These are phyloP conservation scores for Ogataea naganishii DNA, from an alignment of 805 yeast species.

Conservation along the genomic window DNA sequence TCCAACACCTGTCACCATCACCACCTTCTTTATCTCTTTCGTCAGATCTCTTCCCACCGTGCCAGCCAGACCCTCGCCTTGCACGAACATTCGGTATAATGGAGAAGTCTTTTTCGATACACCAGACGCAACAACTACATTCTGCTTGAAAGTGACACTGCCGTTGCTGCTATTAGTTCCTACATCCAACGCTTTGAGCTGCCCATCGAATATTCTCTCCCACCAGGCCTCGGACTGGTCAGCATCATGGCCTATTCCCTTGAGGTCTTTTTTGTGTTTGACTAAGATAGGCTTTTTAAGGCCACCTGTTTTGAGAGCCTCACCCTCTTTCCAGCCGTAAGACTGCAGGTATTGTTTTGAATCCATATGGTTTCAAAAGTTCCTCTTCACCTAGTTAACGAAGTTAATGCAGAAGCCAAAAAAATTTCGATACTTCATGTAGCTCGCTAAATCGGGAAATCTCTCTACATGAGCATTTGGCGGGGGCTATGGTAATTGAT, in stretches of 20 bases:
- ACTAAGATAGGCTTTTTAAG: constrained; percentile 79
- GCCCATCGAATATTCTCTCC: constrained; percentile 94
- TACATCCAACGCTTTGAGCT: constrained; percentile 69
- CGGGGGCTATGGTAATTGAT: too few relatives aligned
- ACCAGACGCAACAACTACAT: constrained; percentile 35
- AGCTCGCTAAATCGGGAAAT: too few relatives aligned
- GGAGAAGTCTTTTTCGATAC: constrained; percentile 55
- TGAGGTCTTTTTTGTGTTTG: constrained; percentile 81
- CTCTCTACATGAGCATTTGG: too few relatives aligned
- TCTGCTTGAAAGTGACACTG: constrained; percentile 46
- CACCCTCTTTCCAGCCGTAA: constrained; percentile 91
- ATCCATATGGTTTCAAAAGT: too few relatives aligned
- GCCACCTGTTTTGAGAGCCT: constrained; percentile 74
- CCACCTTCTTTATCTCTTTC: constrained; percentile 8
- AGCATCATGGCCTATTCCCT: constrained; percentile 77
- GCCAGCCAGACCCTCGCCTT: constrained; percentile 79
- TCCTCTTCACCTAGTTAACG: too few relatives aligned
- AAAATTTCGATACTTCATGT: too few relatives aligned
- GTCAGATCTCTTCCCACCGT: constrained; percentile 37
- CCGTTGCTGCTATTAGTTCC: constrained; percentile 9
- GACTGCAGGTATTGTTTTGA: constrained; percentile 62
- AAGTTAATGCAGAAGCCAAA: too few relatives aligned
- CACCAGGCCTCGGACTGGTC: constrained; percentile 91
- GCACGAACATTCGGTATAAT: constrained; percentile 76
- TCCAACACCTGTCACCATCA: constrained; percentile 9